A percentile compares a stretch with the other conserved stretches of the same genome.
Conservation (phyloP, 192 early-diverging fungal genomes). For the Umbelopsis sp. region DNA sequence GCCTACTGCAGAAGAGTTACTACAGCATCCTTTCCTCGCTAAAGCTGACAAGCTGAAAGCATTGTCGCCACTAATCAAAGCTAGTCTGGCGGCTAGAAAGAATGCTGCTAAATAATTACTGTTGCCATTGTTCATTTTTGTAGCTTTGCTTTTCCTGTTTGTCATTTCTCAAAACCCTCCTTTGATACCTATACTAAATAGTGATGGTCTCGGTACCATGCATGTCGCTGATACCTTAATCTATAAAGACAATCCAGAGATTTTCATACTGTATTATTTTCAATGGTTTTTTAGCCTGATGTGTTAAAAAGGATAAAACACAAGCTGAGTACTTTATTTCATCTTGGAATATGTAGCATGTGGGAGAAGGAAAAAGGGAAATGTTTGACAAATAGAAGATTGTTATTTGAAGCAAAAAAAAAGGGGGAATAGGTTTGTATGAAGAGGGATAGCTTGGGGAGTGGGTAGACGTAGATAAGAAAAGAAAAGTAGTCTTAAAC, state of each 20-base stretch:
- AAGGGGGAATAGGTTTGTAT: constrained; percentile 17
- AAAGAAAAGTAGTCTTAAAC: background rate
- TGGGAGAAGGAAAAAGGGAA: background rate
- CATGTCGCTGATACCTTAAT: constrained; percentile 17
- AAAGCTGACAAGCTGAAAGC: constrained; percentile 82
- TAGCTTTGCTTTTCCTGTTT: background rate
- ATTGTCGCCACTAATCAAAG: constrained; percentile 75
- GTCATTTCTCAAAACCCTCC: background rate
- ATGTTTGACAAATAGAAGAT: constrained; percentile 2
- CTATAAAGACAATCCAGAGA: background rate
- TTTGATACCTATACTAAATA: constrained; percentile 14
- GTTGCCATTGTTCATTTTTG: background rate
- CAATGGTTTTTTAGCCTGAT: too few relatives aligned
- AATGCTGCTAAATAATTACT: constrained; percentile 9
- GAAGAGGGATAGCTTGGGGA: constrained; percentile 15
- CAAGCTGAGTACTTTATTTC: constrained; percentile 8
- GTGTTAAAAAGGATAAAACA: background rate
- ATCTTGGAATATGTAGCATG: constrained; percentile 1
- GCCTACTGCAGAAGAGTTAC: constrained; percentile 75
- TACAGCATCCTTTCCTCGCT: constrained; percentile 85
- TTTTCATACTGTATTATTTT: background rate
- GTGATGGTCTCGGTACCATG: background rate
- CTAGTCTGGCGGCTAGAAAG: constrained; percentile 7
- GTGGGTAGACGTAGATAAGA: background rate
- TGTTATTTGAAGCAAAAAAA: background rate